Percentiles rank a stretch among this genome's conserved stretches.
phyloP scores from a whole-genome alignment of 2,329 filamentous ascomycete genomes.

The Hypoxylon sp. region DNA sequence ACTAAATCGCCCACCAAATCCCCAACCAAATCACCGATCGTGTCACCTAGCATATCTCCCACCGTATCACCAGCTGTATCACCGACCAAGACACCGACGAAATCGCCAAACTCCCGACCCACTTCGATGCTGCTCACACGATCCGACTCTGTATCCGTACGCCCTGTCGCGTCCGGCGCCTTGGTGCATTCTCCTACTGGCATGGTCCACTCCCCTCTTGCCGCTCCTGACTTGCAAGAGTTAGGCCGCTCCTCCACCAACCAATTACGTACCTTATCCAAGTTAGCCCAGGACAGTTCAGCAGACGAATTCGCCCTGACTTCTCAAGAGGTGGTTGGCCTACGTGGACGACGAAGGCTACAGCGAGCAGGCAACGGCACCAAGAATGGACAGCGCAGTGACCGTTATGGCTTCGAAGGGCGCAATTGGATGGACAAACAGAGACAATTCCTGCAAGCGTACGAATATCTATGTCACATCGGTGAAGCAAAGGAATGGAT shows the following conservation, averaged over 20 bases:
- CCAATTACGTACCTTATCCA: conserved; percentile 87
- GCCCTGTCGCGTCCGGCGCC: conserved; percentile 47
- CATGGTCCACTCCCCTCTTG: conserved; percentile 58
- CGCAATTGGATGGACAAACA: conserved; percentile 99
- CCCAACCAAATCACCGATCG: too few species aligned
- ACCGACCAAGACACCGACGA: too few species aligned
- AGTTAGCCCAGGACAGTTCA: conserved; percentile 77
- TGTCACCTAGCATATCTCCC: too few species aligned
- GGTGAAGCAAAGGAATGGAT: conserved; percentile 99
- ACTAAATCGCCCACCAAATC: too few species aligned
- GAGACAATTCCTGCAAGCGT: conserved; percentile 93
- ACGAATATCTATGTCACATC: conserved; percentile 98
- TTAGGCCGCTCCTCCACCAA: conserved; percentile 89
- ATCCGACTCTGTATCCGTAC: conserved; percentile 63
- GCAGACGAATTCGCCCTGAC: conserved; percentile 84
- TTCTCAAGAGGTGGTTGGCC: conserved; percentile 82
- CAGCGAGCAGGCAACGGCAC: conserved; percentile 72
- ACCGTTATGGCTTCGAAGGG: conserved; percentile 75
- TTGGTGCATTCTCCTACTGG: conserved; percentile 46
- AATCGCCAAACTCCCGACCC: conserved; percentile 52
- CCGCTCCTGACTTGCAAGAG: conserved; percentile 77
- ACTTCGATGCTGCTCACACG: conserved; percentile 69
- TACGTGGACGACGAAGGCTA: conserved; percentile 83
- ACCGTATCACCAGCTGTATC: too few species aligned
- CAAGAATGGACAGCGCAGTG: conserved; percentile 52